Evolutionary conservation across 441 rosid species (phyloP), one percentile per base, ranked within the genome.

Genomic region (Omphalea diandra): DNA sequence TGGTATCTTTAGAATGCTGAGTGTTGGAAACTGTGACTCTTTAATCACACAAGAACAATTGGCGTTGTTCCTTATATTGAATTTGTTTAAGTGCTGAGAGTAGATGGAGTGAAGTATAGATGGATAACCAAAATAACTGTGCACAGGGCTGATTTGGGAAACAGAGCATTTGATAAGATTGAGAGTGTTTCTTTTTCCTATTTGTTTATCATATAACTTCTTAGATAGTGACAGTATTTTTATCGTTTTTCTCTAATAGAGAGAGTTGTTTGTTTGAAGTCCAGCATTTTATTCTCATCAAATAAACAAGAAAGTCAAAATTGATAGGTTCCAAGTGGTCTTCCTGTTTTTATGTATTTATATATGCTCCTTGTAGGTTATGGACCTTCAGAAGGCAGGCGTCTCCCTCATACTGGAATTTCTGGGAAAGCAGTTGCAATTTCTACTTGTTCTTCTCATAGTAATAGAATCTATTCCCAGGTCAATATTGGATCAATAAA

Each of bases 381-480:
- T 75, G 86, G 88, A 73, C 76, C 79, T 67, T 59, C 78, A 29
- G 87, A 87, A 26, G 62, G 83, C 49, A 80, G 81, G 60, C 72
- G 72, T 76, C 78, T 81, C 49, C 75, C 79, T 24, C 62, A 75
- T 44, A 83, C 88, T 24, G 77, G 82, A 71, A 65, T 82, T 84
- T 80, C 86, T 18, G 76, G 82, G 73, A 84, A 84, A 79, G 66
- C 79, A 36, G 80, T 77, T 62, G 60, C 80, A 35, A 15, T 81
- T 33, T 76, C 84, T 26, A 73, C 83, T 24, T 76, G 77, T 71
- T 61, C 78, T 65, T 77, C 82, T n/a, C 69, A 18, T 68, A 50
- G 73, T 68, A 76, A 63, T 38, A 72, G 75, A 76, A 69, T 65
- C 29, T 24, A 8, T 65, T 68, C 81, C 46, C 83, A 73, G 43